A percentile compares a stretch with the other conserved stretches of the same genome.
phyloP scores from a whole-genome alignment of 148 eudicot genomes.

The Limonium bicolor region DNA sequence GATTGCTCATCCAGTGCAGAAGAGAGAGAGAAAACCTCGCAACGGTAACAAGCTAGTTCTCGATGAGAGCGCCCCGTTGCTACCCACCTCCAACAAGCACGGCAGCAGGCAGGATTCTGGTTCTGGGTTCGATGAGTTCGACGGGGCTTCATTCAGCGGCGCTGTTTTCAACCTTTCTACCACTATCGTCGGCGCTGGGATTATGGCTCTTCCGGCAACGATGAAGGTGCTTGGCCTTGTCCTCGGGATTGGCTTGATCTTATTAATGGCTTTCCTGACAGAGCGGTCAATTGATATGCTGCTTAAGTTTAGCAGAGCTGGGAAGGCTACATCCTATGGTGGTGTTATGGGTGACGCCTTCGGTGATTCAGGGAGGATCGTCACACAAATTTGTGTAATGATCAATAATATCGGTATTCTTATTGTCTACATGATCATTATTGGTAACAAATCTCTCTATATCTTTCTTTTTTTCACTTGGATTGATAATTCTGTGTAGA shows the following conservation, averaged over 20 bases:
- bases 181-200: slow-evolving; percentile 80
- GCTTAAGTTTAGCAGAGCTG: slow-evolving; percentile 48
- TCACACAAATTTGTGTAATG: slow-evolving; percentile 44
- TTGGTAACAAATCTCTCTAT: slow-evolving; percentile 22
- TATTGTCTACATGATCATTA: slow-evolving; percentile 62
- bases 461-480: too few species aligned
- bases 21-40: slow-evolving; percentile 14
- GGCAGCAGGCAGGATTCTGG: slow-evolving; percentile 21
- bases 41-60: slow-evolving; percentile 1
- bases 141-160: slow-evolving; percentile 37
- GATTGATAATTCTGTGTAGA: too few species aligned
- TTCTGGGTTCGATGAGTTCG: slow-evolving; percentile 10
- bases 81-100: slow-evolving; percentile 30
- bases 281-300: slow-evolving; percentile 59
- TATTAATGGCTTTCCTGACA: slow-evolving; percentile 51
- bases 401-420: slow-evolving; percentile 60
- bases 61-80: slow-evolving; percentile 38
- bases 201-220: slow-evolving; percentile 79
- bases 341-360: slow-evolving; percentile 66
- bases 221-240: slow-evolving; percentile 63
- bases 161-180: slow-evolving; percentile 72
- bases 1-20: slow-evolving; percentile 7
- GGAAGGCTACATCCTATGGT: slow-evolving; percentile 41
- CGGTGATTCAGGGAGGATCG: slow-evolving; percentile 50
- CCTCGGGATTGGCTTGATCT: slow-evolving; percentile 40